phyloP scores from a whole-genome alignment of 805 yeast genomes.

The Ogataea pilisensis region DNA sequence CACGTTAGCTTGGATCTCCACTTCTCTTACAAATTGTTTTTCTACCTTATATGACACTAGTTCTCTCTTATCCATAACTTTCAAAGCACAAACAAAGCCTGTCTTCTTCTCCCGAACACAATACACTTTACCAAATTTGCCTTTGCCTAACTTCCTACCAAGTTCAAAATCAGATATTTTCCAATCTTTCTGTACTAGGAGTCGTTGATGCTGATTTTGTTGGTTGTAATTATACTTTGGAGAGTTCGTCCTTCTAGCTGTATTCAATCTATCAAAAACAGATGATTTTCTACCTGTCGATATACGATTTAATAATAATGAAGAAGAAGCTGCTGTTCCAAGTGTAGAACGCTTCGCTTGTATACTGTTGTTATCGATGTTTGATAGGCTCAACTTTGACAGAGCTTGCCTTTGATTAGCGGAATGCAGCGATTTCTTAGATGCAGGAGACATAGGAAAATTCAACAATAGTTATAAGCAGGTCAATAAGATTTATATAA shows the following conservation, averaged over 20 bases:
- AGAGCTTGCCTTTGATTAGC: background rate
- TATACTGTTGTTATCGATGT: background rate
- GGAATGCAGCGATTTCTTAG: background rate
- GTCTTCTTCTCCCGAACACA: slow-evolving; percentile 74
- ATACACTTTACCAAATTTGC: slow-evolving; percentile 90
- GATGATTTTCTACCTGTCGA: slow-evolving; percentile 4
- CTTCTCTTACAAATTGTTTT: slow-evolving; percentile 83
- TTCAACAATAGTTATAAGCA: too few species aligned
- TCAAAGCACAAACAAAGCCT: slow-evolving; percentile 83
- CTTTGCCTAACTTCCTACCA: slow-evolving; percentile 85
- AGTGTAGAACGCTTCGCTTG: background rate
- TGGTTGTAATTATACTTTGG: background rate
- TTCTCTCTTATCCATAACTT: slow-evolving; percentile 85
- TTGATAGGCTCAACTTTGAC: background rate
- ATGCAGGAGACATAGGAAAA: background rate
- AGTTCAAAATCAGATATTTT: slow-evolving; percentile 65
- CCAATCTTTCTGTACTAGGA: slow-evolving; percentile 20
- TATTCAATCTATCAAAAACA: slow-evolving; percentile 4
- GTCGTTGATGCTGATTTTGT: background rate
- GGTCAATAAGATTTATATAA: too few species aligned
- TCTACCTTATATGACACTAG: slow-evolving; percentile 71
- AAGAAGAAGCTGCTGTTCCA: background rate
- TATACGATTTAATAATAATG: background rate
- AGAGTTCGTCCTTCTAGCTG: background rate
- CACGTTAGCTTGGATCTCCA: slow-evolving; percentile 81